These are phyloP conservation scores for Clavaria fumosa DNA, from an alignment of 768 basidiomycete species.

Conservation along the genomic window DNA sequence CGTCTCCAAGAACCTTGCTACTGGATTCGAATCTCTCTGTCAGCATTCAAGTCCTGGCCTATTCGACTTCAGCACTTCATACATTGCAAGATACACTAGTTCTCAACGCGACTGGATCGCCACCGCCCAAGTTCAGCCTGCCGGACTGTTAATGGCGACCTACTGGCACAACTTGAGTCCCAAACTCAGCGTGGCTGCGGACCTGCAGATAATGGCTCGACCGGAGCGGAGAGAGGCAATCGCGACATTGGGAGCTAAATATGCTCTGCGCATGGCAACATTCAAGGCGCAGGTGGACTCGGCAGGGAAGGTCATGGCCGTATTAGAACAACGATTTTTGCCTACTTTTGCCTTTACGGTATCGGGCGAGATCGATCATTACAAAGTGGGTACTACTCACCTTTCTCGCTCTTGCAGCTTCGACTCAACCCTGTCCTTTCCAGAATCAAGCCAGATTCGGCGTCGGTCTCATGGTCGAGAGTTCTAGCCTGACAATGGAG, in stretches of 20 bases:
- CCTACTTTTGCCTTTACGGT: constrained; percentile 92
- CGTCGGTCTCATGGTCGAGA: constrained; percentile 96
- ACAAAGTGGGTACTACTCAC: constrained; percentile 48
- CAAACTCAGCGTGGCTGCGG: constrained; percentile 95
- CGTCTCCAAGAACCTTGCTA: constrained; percentile 72
- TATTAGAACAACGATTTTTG: constrained; percentile 91
- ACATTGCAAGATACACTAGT: constrained; percentile 67
- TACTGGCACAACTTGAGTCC: constrained; percentile 96
- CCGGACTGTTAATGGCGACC: constrained; percentile 75
- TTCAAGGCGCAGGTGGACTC: constrained; percentile 94
- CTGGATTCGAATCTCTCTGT: constrained; percentile 75
- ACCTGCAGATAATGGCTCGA: constrained; percentile 68
- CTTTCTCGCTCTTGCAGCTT: constrained; percentile 2
- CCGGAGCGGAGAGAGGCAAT: constrained; percentile 78
- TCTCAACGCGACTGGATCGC: constrained; percentile 75
- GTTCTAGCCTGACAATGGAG: constrained; percentile 62
- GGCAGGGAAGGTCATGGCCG: constrained; percentile 85
- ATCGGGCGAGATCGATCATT: constrained; percentile 96
- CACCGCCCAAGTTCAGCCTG: constrained; percentile 76
- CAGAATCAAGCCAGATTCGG: constrained; percentile 91
- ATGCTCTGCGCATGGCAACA: constrained; percentile 84
- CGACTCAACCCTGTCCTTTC: constrained; percentile 2
- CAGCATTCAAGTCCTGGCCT: constrained; percentile 65
- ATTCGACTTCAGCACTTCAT: constrained; percentile 57
- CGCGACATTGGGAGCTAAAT: constrained; percentile 91